Evolutionary conservation across 768 basidiomycete species (phyloP), one percentile per base, ranked within the genome.

Genomic region (Lactarius trivialis): DNA sequence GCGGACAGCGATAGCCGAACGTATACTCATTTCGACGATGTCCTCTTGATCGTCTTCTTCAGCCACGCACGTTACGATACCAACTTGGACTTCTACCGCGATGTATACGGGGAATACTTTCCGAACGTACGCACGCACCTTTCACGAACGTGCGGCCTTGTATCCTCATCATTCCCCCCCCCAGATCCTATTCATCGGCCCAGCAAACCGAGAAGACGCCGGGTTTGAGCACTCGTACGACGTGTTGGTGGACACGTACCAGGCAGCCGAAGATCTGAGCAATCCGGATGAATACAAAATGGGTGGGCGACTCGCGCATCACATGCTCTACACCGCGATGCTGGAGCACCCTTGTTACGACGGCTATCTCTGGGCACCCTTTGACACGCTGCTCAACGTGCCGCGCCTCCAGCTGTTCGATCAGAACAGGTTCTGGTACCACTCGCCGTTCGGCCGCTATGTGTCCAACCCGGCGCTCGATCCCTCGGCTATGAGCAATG

Each of bases 301-400:
- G 75, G 72, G 78, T 34, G 80, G 81, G 17, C 70, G 79, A 72
- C 77, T 80, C 81, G 81, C 79, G 7, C 80, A 82, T 58, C 81
- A 81, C 61, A 81, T 81, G 79, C 71, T 81, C 11, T 79, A 79
- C 65, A 81, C 78, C 4, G 78, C 75, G 36, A 56, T 82, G 58
- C 71, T 71, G 49, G 77, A 76, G 53, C 67, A 78, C 55, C 71
- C 67, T 14, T 81, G 80, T 65, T 82, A 82, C 65, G 72, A 78
- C 33, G 80, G 80, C 6, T 81, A 81, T 67, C 75, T 81, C 17
- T 81, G 80, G 80, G 79, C 76, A 41, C 80, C 81, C 17, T 81
- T 81, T 60, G 78, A 81, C 63, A 77, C 80, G 7, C 68, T 81
- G 21, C 71, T 82, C 54, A 82, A 82, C 60, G 68, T 81, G 45